Evolutionary conservation across 345 rosid genomes (phyloP).

Genomic region (Excoecaria cochinchinensis): DNA sequence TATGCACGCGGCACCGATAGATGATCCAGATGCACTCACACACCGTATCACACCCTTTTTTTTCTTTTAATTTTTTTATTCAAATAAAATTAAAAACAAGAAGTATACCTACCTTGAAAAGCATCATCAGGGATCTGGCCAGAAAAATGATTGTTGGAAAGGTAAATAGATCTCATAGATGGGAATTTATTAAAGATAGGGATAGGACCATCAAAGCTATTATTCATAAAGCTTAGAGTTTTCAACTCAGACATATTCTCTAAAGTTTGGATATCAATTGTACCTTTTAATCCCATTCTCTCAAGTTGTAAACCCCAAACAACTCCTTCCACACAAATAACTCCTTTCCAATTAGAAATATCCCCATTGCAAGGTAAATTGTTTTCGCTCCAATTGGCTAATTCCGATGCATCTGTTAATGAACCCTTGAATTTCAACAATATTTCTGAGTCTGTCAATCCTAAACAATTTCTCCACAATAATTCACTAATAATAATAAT

Average conservation of each 20-base stretch:
- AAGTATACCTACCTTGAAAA: conserved; percentile 41
- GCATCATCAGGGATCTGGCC: conserved; percentile 53
- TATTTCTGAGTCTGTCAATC: conserved; percentile 40
- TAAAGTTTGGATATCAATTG: conserved; percentile 43
- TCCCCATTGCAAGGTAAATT: conserved; percentile 37
- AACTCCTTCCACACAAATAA: conserved; percentile 40
- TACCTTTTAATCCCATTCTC: conserved; percentile 53
- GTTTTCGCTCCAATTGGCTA: conserved; percentile 45
- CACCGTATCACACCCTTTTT: not conserved
- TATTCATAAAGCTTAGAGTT: conserved; percentile 60
- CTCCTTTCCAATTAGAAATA: conserved; percentile 56
- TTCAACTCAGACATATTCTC: conserved; percentile 40
- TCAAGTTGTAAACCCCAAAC: conserved; percentile 73
- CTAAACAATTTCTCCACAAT: conserved; percentile 4
- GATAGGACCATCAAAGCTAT: conserved; percentile 56
- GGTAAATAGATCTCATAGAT: conserved; percentile 49
- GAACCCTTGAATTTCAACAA: conserved; percentile 65
- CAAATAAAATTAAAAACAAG: not conserved
- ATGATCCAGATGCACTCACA: not conserved
- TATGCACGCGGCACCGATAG: not conserved
- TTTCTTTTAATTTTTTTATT: too few relatives aligned
- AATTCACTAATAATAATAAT: conserved; percentile 7
- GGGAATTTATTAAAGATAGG: conserved; percentile 52
- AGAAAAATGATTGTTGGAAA: conserved; percentile 61
- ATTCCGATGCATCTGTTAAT: conserved; percentile 28